Base-by-base conservation (phyloP, 176 grass and related monocot genomes). In the Triticum urartu region DNA sequence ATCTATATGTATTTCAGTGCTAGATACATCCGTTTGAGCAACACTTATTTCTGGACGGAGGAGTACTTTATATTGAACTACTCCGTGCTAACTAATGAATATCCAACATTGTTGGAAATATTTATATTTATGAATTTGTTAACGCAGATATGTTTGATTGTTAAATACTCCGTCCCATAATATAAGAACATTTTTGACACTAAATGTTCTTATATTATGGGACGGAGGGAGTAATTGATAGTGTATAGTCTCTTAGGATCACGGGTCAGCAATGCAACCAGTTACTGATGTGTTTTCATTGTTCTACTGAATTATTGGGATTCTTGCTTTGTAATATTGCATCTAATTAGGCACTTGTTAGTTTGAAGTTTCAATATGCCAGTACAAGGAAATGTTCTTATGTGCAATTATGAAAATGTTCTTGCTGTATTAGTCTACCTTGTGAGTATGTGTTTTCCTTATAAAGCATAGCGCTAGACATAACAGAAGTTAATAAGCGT, bases 61-160 rank as follows among this genome's bases (percentile, higher is more conserved):
- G 43, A 45, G 43, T 45, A 47, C 45, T 12, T 47, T 22, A 75
- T 75, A 50, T 75, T 45, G 12, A 50, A 18, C 42, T 50, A 28
- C 26, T 59, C 20, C 7, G 20, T 59, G 18, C 56, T 43, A 28
- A 25, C 42, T 50, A 75, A 26, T 75, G 40, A 75, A 48, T 75
- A 48, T 75, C 1, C 6, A 21, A 56, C 75, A 21, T 20, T 68
- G 25, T 32, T 67, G 13, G 6, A 61, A 80, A 33, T 33, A 79
- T 69, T 77, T 80, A 33, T 33, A 79, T 68, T 77, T 81, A 30
- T 52, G 13, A 63, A 71, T 63, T 14, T 21, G 43, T 48, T 65
- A 79, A 43, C n/a, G 17, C 79, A 66, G 15, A 26, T 30, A 32
- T 89, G 36, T 61, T 62, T 60, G 80, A 34, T 83, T 45, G 24